A percentile compares a stretch with the other conserved stretches of the same genome.
These are phyloP conservation scores for Amphichorda felina DNA, from an alignment of 2,329 filamentous ascomycete species.

Conservation along the genomic window DNA sequence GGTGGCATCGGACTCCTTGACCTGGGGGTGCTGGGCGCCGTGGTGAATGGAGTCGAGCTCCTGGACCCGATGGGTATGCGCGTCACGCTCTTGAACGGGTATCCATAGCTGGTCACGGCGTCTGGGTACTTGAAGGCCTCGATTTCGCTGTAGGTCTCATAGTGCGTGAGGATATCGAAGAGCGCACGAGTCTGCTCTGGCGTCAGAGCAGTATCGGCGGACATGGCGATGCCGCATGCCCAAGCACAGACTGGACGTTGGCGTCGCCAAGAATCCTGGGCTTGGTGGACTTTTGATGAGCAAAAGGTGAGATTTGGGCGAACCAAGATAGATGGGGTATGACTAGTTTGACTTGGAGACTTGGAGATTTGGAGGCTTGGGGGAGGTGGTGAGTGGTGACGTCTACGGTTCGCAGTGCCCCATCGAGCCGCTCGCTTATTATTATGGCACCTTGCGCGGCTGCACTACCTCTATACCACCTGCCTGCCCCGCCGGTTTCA, in stretches of 20 bases:
- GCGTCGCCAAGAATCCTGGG: background rate
- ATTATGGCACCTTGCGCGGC: too few relatives aligned
- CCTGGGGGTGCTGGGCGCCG: conserved; percentile 14
- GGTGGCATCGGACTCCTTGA: conserved; percentile 11
- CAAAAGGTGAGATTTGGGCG: too few relatives aligned
- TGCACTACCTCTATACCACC: too few relatives aligned
- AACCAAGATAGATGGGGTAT: too few relatives aligned
- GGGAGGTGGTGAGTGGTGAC: too few relatives aligned
- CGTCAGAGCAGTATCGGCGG: conserved; percentile 10
- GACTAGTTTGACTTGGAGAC: too few relatives aligned
- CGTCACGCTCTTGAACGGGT: conserved; percentile 41
- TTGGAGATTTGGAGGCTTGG: too few relatives aligned
- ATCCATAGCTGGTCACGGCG: conserved; percentile 56
- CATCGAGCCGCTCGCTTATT: too few relatives aligned
- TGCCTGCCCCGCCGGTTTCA: too few relatives aligned
- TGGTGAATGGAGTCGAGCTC: conserved; percentile 10
- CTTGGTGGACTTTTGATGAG: background rate
- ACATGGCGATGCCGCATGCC: background rate
- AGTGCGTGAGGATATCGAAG: conserved; percentile 47
- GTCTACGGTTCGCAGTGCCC: too few relatives aligned
- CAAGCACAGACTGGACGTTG: background rate
- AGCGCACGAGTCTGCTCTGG: conserved; percentile 36
- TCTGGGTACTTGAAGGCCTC: conserved; percentile 55
- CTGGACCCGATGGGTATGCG: conserved; percentile 1
- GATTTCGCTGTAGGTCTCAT: conserved; percentile 55